phyloP scores from a whole-genome alignment of 1,284 basidiomycete genomes.

The Puccinia novopanici region DNA sequence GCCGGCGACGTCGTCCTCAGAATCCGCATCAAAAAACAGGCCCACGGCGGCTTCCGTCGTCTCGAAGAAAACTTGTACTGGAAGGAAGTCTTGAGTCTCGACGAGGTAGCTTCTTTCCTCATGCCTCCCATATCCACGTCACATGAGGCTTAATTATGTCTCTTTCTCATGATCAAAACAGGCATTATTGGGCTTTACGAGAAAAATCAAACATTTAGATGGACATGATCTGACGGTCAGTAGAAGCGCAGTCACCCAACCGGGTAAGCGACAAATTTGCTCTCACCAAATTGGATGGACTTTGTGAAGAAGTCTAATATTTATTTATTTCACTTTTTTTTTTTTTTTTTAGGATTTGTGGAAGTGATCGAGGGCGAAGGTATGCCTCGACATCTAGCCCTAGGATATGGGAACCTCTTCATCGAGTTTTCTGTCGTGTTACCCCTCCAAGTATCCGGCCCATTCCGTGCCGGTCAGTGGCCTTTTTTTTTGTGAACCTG shows the following conservation, averaged over 20 bases:
- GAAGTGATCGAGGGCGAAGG: slow-evolving; percentile 82
- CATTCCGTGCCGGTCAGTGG: slow-evolving; percentile 41
- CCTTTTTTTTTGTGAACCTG: neutral
- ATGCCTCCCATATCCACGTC: too few relatives aligned
- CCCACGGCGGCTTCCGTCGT: slow-evolving; percentile 74
- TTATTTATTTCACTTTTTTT: neutral
- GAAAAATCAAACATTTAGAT: slow-evolving; percentile 84
- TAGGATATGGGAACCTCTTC: slow-evolving; percentile 74
- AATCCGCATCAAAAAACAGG: slow-evolving; percentile 71
- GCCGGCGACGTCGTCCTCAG: slow-evolving; percentile 84
- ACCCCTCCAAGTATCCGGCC: slow-evolving; percentile 62
- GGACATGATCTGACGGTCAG: slow-evolving; percentile 74
- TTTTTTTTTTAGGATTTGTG: slow-evolving; percentile 68
- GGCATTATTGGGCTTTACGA: slow-evolving; percentile 78
- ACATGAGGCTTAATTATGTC: too few relatives aligned
- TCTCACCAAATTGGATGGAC: neutral
- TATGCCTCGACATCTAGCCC: slow-evolving; percentile 57
- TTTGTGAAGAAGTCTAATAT: neutral
- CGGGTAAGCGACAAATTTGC: slow-evolving; percentile 63
- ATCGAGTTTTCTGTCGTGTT: slow-evolving; percentile 88
- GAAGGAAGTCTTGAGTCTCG: slow-evolving; percentile 81
- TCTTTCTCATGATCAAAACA: slow-evolving; percentile 56
- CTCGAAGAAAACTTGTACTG: slow-evolving; percentile 87
- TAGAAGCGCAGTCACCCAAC: slow-evolving; percentile 80
- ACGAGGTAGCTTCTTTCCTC: slow-evolving; percentile 69